Conservation (phyloP, 2,329 filamentous ascomycete species). For the Ascochyta lentis region DNA sequence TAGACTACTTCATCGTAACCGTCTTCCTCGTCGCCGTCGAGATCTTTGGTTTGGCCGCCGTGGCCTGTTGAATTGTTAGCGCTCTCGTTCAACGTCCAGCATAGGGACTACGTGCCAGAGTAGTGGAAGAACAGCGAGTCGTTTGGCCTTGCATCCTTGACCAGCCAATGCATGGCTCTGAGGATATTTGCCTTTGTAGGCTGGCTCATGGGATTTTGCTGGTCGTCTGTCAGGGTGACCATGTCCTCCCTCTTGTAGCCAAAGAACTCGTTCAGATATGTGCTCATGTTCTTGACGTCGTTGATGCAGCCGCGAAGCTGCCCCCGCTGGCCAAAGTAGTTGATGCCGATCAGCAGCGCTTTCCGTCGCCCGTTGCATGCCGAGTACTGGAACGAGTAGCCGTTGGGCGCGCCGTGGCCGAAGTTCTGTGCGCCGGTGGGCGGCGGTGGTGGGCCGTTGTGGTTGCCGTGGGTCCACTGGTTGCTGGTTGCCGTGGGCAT, state of each 20-base stretch:
- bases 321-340: constrained; percentile 92
- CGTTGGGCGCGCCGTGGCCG: constrained; percentile 76
- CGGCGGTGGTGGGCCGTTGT: constrained; percentile 68
- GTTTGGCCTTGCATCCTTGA: constrained; percentile 90
- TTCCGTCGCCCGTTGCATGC: constrained; percentile 88
- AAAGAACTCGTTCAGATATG: constrained; percentile 86
- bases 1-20: constrained; percentile 86
- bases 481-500: constrained; percentile 56
- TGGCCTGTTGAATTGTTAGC: constrained; percentile 60
- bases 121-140: constrained; percentile 98
- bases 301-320: constrained; percentile 95
- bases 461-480: constrained; percentile 59
- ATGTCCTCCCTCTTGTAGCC: constrained; percentile 95
- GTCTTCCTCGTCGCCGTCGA: constrained; percentile 81
- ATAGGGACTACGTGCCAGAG: constrained; percentile 67
- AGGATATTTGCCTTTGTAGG: constrained; percentile 95
- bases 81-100: no score
- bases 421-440: constrained; percentile 61
- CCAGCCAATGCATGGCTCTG: constrained; percentile 96
- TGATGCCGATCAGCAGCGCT: constrained; percentile 91
- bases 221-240: constrained; percentile 95
- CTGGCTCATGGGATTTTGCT: constrained; percentile 96
- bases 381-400: constrained; percentile 89
- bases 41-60: constrained; percentile 80
- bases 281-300: constrained; percentile 96